Base-by-base conservation (phyloP, 345 rosid species). In the Brassica napus region DNA sequence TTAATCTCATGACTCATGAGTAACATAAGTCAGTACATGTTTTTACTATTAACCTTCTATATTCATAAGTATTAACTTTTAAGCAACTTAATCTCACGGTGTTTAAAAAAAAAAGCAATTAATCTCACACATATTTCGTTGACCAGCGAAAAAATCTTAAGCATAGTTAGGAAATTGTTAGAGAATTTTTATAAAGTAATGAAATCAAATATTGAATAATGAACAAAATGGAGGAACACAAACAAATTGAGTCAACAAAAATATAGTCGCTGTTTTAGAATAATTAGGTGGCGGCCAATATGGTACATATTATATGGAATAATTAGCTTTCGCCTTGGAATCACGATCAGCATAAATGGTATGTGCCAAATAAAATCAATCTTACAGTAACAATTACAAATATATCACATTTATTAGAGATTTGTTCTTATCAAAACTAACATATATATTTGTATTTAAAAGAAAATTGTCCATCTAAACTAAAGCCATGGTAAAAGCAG, bases 251-350 rank as follows among this genome's bases (percentile, higher is more conserved):
- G 44, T 74, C 52, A 74, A 21, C 6, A 31, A 6, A 47, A 74
- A 11, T 28, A 7, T 58, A 67, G 23, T 67, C 8, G 12, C 42
- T 16, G 9, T 39, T 67, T 57, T 65, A 12, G n/a, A 42, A 58
- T 68, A 68, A 39, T 76, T 76, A 11, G 79, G 23, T 75, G 65
- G 35, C 62, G 52, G 35, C 65, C 18, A 26, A 28, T 61, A 60
- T 6, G 35, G 37, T 49, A 14, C 16, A 47, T 44, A 44, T 44
- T 44, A 44, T 44, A 44, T 12, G 52, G 52, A 42, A 11, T 44
- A 44, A 5, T 49, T 49, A 49, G 55, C n/a, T 49, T 49, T 49
- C 18, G n/a, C 55, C 55, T 49, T 49, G 2, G 5, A 47, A 47
- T 47, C 16, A 47, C 55, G 55, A 47, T 47, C 55, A 47, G 16